Evolutionary conservation across 495 filamentous ascomycete genomes (phyloP), one percentile per base, ranked within the genome.

Genomic region (Xylaria cubensis): DNA sequence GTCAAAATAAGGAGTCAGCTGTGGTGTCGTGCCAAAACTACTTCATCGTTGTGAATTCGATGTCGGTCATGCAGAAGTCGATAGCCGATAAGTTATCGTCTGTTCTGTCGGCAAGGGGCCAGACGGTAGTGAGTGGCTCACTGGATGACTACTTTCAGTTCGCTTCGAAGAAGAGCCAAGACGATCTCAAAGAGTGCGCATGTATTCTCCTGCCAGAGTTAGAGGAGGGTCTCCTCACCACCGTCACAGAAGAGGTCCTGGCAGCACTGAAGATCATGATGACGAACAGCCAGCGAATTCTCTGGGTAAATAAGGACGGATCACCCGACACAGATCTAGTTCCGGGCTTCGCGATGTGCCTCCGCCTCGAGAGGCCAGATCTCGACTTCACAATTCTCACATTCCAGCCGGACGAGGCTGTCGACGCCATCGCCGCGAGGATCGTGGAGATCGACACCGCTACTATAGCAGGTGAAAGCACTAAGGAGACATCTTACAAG

Each of bases 281-380:
- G 26, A 46, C 41, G 36, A 42, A 74, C 41, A 42, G 61, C n/a
- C 26, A 73, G 6, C 71, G 82, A 63, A 78, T 75, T 17, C 78
- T 79, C 26, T 88, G 87, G 61, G 63, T 88, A 19, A 67, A 87
- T 8, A 76, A 82, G 46, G 84, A 86, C 3, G 84, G 86, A 61
- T 80, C 46, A 29, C 46, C 69, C 21, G 48, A 46, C 56, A 34
- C 48, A 59, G 44, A 48, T 51, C 48, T 51, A 4, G 64, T 55
- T 9, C 69, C 74, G 21, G 69, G 72, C 26, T 19, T 41, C 29
- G 69, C 46, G 65, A 70, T 69, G 24, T 56, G 51, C 59, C 34
- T 56, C 26, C 46, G 66, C 44, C 41, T 69, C 21, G 66, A 48
- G 7, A 69, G 53, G 59, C 19, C 48, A 51, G 48, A 51, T 51